A percentile compares a stretch with the other conserved stretches of the same genome.
phyloP scores from a whole-genome alignment of 192 early-diverging fungal genomes.

The Haplosporangium gracile region DNA sequence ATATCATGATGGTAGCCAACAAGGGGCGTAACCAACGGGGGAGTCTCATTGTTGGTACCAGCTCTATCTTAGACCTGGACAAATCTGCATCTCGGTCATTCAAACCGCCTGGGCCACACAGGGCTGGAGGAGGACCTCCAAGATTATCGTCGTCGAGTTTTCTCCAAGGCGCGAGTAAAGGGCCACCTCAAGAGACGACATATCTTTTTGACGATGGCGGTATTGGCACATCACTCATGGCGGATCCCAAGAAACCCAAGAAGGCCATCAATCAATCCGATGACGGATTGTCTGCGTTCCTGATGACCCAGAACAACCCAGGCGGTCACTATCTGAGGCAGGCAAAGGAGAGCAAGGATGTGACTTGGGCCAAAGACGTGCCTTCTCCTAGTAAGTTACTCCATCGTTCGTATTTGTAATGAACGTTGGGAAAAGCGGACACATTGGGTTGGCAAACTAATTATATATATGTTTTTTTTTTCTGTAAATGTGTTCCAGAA shows the following conservation, averaged over 20 bases:
- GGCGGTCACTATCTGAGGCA: conserved; percentile 46
- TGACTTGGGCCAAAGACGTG: conserved; percentile 44
- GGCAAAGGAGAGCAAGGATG: conserved; percentile 44
- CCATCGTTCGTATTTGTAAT: neutral
- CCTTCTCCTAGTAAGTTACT: conserved; percentile 44
- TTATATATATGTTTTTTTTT: too few species aligned
- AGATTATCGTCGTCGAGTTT: neutral
- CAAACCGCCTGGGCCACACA: neutral
- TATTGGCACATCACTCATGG: conserved; percentile 26
- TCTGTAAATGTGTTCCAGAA: conserved; percentile 8
- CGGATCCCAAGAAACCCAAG: conserved; percentile 16
- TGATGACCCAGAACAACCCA: conserved; percentile 55
- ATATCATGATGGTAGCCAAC: conserved; percentile 50
- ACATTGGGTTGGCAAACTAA: neutral
- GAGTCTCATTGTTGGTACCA: conserved; percentile 45
- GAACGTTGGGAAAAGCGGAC: neutral
- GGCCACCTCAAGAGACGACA: conserved; percentile 27
- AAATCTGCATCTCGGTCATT: conserved; percentile 1
- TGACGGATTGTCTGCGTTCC: conserved; percentile 23
- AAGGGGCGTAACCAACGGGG: conserved; percentile 46
- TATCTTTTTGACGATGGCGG: conserved; percentile 50
- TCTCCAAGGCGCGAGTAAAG: neutral
- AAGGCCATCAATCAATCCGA: conserved; percentile 13
- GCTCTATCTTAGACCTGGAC: conserved; percentile 48
- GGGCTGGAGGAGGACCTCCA: neutral